Evolutionary conservation across 202 grass and related monocot genomes (phyloP).

Genomic region (Zoysia matrella): DNA sequence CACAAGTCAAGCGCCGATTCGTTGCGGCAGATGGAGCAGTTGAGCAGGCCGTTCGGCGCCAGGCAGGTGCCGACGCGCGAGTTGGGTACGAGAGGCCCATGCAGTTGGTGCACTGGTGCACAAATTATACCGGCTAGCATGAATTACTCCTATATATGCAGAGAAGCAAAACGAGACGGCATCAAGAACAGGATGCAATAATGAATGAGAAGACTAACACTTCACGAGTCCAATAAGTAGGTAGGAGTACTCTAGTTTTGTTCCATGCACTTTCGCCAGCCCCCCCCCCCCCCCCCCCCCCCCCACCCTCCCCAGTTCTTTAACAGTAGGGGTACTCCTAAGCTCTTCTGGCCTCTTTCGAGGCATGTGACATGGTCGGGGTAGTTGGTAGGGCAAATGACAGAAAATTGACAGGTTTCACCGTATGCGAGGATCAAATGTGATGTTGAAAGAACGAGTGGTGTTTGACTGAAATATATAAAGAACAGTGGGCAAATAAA

Average conservation of each 20-base stretch:
- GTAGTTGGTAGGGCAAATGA: not conserved
- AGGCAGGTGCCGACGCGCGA: conserved; percentile 3
- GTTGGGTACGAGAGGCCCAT: not conserved
- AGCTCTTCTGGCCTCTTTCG: not conserved
- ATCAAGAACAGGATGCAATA: conserved; percentile 18
- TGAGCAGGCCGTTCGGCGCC: conserved; percentile 24
- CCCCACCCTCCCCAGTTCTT: conserved; percentile 12
- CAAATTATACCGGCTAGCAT: conserved; percentile 1
- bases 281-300: too few species aligned
- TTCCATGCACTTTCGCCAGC: conserved; percentile 1
- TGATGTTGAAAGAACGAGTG: not conserved
- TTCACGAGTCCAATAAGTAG: conserved; percentile 48
- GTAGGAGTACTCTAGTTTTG: conserved; percentile 2
- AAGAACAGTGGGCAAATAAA: not conserved
- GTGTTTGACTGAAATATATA: not conserved
- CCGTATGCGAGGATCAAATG: too few species aligned
- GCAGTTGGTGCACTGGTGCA: conserved; percentile 36
- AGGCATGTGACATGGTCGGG: not conserved
- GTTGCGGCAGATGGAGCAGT: conserved; percentile 23
- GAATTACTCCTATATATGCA: not conserved
- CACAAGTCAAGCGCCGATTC: conserved; percentile 20
- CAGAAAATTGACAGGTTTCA: too few species aligned
- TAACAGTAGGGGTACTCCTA: conserved; percentile 16
- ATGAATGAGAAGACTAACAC: conserved; percentile 16
- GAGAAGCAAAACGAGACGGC: not conserved